Percentiles rank a stretch among this genome's conserved stretches.
phyloP scores from a whole-genome alignment of 441 rosid species.

The Theobroma grandiflorum region DNA sequence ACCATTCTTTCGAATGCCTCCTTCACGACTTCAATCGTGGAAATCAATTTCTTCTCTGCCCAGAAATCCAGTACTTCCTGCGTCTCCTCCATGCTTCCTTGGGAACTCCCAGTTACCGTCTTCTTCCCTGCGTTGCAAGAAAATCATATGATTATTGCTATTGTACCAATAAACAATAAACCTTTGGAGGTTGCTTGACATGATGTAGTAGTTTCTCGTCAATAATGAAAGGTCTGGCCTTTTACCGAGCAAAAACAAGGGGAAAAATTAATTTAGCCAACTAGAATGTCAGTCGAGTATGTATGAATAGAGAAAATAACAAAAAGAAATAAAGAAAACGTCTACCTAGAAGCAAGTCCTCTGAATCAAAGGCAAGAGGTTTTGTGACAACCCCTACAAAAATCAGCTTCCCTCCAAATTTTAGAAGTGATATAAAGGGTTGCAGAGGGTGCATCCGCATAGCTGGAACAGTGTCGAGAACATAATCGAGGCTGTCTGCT shows the following conservation, averaged over 20 bases:
- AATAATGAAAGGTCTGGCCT: background rate
- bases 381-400: slow-evolving; percentile 45
- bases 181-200: background rate
- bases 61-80: slow-evolving; percentile 49
- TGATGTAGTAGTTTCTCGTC: background rate
- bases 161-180: background rate
- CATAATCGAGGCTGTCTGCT: slow-evolving; percentile 43
- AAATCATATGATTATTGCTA: background rate
- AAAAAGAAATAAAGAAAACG: too few species aligned
- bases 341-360: slow-evolving; percentile 39
- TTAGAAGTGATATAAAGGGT: slow-evolving; percentile 46
- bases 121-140: slow-evolving; percentile 41
- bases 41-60: slow-evolving; percentile 47
- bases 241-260: background rate
- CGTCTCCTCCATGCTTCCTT: slow-evolving; percentile 52
- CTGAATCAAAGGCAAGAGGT: slow-evolving; percentile 41
- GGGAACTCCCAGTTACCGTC: slow-evolving; percentile 43
- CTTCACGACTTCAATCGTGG: slow-evolving; percentile 51
- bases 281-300: too few species aligned
- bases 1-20: slow-evolving; percentile 53
- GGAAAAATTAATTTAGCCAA: too few species aligned
- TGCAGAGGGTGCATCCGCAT: slow-evolving; percentile 46
- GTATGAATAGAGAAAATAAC: too few species aligned
- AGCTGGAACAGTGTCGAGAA: slow-evolving; percentile 56
- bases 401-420: slow-evolving; percentile 47